phyloP scores from a whole-genome alignment of 1,139 yeast species.

The Meyerozyma sp. region DNA sequence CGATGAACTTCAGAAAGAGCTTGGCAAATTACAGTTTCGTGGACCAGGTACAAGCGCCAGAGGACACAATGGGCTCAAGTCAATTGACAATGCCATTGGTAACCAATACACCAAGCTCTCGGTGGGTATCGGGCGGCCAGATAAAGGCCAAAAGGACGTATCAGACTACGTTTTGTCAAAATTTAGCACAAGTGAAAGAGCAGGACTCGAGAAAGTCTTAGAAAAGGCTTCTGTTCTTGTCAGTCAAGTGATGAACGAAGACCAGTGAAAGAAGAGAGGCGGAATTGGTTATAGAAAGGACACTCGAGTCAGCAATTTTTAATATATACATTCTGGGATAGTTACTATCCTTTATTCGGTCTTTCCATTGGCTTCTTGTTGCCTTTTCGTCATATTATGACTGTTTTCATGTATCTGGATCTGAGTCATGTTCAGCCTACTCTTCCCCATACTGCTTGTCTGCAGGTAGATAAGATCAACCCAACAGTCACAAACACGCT shows the following conservation, averaged over 20 bases:
- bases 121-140: slow-evolving; percentile 71
- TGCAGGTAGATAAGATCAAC: neutral
- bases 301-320: too few relatives aligned
- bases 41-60: slow-evolving; percentile 53
- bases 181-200: slow-evolving; percentile 17
- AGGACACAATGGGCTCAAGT: slow-evolving; percentile 78
- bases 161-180: slow-evolving; percentile 57
- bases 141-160: slow-evolving; percentile 34
- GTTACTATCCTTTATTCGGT: too few relatives aligned
- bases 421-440: too few relatives aligned
- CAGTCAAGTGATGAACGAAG: neutral
- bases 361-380: too few relatives aligned
- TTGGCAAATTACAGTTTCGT: slow-evolving; percentile 61
- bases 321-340: too few relatives aligned
- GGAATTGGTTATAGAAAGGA: too few relatives aligned
- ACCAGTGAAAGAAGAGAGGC: too few relatives aligned
- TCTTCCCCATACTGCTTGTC: neutral
- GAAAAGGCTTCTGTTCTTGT: neutral
- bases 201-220: slow-evolving; percentile 29
- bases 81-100: slow-evolving; percentile 41
- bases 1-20: slow-evolving; percentile 64
- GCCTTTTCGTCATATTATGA: too few relatives aligned
- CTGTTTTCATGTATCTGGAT: too few relatives aligned
- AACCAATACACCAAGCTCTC: slow-evolving; percentile 51
- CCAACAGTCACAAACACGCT: neutral